Base-by-base conservation (phyloP, 768 basidiomycete genomes). In the Psilocybe sp. region DNA sequence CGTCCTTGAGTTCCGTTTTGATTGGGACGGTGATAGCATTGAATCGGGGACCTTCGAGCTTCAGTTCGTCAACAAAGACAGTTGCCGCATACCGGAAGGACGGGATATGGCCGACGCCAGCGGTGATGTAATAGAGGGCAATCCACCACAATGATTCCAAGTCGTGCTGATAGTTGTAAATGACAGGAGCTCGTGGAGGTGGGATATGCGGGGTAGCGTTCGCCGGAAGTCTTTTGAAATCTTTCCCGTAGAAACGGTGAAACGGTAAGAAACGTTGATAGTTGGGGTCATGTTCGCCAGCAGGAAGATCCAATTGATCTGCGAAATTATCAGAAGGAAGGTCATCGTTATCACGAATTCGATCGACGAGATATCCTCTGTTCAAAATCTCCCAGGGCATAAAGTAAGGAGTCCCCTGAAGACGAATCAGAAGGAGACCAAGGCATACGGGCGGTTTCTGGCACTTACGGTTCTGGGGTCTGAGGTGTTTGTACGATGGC, bases 381-480 rank as follows among this genome's bases (percentile, higher is more conserved):
- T 23, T 3, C 23, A 51, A 31, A 40, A 58, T 47, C 46, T 55
- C 53, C 15, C 12, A 34, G 14, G 55, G 43, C 55, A 53, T 57
- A 40, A 51, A 57, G 40, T 53, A 44, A 10, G 49, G 42, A 16
- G 55, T 57, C 8, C 55, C 55, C 56, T 57, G 28, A n/a, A n/a
- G n/a, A n/a, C n/a, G n/a, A n/a, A n/a, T n/a, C n/a, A n/a, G n/a
- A n/a, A n/a, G n/a, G n/a, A n/a, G n/a, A n/a, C n/a, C n/a, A n/a
- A n/a, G n/a, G n/a, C n/a, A n/a, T n/a, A n/a, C n/a, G n/a, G n/a
- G n/a, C n/a, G n/a, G n/a, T n/a, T n/a, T n/a, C 23, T 28, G 3
- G 23, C 43, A 35, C 52, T 10, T 48, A 57, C 56, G n/a, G 52
- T 57, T 23, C 53, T 53, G 12, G 49, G 52, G 38, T 57, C 56